Evolutionary conservation across 75 land plant species (phyloP).

Genomic region (Gnetum montanum): DNA sequence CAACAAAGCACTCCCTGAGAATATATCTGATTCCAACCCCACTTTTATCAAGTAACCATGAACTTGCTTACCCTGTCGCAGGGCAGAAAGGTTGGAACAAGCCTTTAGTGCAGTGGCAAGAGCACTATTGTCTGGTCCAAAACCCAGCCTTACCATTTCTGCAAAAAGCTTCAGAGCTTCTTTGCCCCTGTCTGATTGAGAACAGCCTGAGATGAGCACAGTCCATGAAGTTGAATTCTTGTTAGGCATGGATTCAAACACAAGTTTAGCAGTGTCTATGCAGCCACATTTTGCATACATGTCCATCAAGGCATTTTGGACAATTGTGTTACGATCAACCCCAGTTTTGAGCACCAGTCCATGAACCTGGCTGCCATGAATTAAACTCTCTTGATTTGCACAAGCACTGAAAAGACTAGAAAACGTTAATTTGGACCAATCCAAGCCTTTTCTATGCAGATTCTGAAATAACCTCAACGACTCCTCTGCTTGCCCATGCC

Average conservation of each 20-base stretch:
- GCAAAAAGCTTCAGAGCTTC: slow-evolving; percentile 39
- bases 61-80: slow-evolving; percentile 47
- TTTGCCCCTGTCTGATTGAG: slow-evolving; percentile 28
- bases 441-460: slow-evolving; percentile 17
- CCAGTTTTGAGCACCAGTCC: slow-evolving; percentile 16
- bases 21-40: slow-evolving; percentile 40
- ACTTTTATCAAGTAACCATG: slow-evolving; percentile 27
- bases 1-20: slow-evolving; percentile 46
- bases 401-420: slow-evolving; percentile 43
- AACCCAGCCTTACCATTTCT: slow-evolving; percentile 21
- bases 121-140: slow-evolving; percentile 37
- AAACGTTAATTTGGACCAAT: slow-evolving; percentile 29
- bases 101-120: slow-evolving; percentile 48
- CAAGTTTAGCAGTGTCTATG: slow-evolving; percentile 25
- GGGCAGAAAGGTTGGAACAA: slow-evolving; percentile 32
- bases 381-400: slow-evolving; percentile 13
- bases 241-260: slow-evolving; percentile 20
- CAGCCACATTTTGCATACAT: slow-evolving; percentile 68
- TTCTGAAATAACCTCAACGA: slow-evolving; percentile 28
- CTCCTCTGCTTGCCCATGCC: slow-evolving; percentile 30
- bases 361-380: slow-evolving; percentile 42
- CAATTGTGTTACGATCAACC: slow-evolving; percentile 12
- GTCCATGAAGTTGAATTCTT: slow-evolving; percentile 53
- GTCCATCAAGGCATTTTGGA: slow-evolving; percentile 47
- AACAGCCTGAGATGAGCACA: slow-evolving; percentile 45